Evolutionary conservation across 139 green algal genomes (phyloP), one percentile per base, ranked within the genome.

Genomic region (Marvania coccoides): DNA sequence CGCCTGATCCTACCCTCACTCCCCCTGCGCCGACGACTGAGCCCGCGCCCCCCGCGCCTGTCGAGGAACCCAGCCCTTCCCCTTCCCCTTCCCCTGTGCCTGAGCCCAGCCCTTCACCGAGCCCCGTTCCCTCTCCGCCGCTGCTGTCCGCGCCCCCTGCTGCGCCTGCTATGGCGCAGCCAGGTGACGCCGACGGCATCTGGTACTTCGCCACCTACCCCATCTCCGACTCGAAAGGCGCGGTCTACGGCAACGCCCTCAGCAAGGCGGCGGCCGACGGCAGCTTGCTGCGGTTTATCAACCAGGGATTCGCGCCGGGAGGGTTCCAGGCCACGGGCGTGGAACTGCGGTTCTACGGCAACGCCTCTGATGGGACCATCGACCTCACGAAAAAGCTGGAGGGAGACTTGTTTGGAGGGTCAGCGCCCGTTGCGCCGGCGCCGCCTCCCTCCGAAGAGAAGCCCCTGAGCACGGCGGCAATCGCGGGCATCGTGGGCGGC

Each of bases 341-440:
- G 30, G n/a, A 64, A 55, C 19, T 55, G 1, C 26, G 57, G 14
- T 58, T 33, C 30, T 12, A 39, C 10, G 57, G 57, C 12, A 37
- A 23, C 13, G 57, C 30, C n/a, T 55, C 24, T 56, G 57, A 64
- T 47, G 57, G 57, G 1, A 12, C 33, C 37, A 23, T 64, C 26
- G 57, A 56, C 26, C n/a, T 64, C 12, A 64, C 57, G 29, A 58
- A 58, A 19, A 56, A 64, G 8, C 31, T 64, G 6, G 57, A 64
- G 24, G 5, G 9, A 9, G n/a, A 61, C 26, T 23, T 61, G 26
- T n/a, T 61, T 26, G 54, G 54, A 26, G 24, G 31, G 15, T 31
- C n/a, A n/a, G n/a, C n/a, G n/a, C n/a, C n/a, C n/a, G n/a, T n/a
- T n/a, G n/a, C n/a, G n/a, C n/a, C n/a, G n/a, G n/a, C n/a, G n/a